These are phyloP conservation scores for Debaryomycetaceae sp. DNA, from an alignment of 1,139 yeast species.

Conservation along the genomic window DNA sequence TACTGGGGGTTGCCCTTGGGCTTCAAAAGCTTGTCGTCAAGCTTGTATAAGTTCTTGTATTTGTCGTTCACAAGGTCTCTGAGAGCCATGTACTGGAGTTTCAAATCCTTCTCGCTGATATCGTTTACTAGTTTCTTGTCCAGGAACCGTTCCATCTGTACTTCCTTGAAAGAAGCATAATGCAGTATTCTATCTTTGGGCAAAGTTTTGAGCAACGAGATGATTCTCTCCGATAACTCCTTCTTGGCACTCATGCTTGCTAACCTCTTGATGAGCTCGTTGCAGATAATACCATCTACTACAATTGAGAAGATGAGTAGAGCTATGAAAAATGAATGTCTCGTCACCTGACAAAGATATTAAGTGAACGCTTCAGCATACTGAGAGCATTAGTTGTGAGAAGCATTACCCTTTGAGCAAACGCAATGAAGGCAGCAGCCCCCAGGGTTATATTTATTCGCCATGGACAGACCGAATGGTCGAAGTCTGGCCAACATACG, in stretches of 20 bases:
- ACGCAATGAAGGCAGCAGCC: slow-evolving; percentile 31
- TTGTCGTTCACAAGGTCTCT: slow-evolving; percentile 58
- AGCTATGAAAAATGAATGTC: too few species aligned
- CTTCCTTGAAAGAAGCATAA: slow-evolving; percentile 62
- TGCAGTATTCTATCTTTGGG: slow-evolving; percentile 69
- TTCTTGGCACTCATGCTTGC: slow-evolving; percentile 1
- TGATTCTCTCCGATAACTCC: slow-evolving; percentile 34
- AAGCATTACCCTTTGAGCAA: too few species aligned
- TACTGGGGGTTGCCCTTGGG: slow-evolving; percentile 86
- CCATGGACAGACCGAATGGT: slow-evolving; percentile 95
- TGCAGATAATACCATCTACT: not conserved
- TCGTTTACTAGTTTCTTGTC: slow-evolving; percentile 19
- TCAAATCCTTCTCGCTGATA: slow-evolving; percentile 47
- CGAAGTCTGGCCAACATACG: slow-evolving; percentile 87
- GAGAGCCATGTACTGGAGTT: slow-evolving; percentile 58
- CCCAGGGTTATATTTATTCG: slow-evolving; percentile 82
- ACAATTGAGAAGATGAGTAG: too few species aligned
- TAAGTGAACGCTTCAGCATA: too few species aligned
- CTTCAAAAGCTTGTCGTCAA: slow-evolving; percentile 60
- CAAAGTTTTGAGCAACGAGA: slow-evolving; percentile 38
- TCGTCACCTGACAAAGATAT: too few species aligned
- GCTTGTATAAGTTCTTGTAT: slow-evolving; percentile 58
- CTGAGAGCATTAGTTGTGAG: too few species aligned
- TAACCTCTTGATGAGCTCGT: not conserved
- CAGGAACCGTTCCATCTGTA: slow-evolving; percentile 54